Evolutionary conservation across 768 basidiomycete species (phyloP).

Genomic region (Boletus pseudo-olivaceus): DNA sequence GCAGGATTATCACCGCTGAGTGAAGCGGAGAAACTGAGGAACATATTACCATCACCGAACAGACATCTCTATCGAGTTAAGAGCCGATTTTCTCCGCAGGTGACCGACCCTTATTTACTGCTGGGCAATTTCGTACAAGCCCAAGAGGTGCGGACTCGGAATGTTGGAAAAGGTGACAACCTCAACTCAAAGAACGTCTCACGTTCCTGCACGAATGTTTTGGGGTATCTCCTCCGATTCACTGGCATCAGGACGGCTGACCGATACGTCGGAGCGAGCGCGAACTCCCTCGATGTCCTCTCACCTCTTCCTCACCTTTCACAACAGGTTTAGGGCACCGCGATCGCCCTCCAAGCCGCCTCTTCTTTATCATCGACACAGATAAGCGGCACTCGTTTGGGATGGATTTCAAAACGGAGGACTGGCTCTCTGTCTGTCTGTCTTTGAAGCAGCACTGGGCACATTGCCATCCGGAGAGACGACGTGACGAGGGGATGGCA

Average conservation of each 20-base stretch:
- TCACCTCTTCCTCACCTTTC: slow-evolving; percentile 21
- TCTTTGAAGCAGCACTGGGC: neutral
- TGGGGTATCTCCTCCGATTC: slow-evolving; percentile 15
- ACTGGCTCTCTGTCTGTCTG: accelerated
- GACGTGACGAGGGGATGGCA: slow-evolving; percentile 14
- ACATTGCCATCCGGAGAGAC: slow-evolving; percentile 28
- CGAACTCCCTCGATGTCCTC: slow-evolving; percentile 22
- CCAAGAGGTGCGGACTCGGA: slow-evolving; percentile 7
- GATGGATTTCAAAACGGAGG: slow-evolving; percentile 26
- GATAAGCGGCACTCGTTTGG: slow-evolving; percentile 1
- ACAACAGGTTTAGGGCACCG: slow-evolving; percentile 11
- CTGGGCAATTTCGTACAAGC: slow-evolving; percentile 12
- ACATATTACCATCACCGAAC: slow-evolving; percentile 13
- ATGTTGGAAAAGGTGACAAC: slow-evolving; percentile 17
- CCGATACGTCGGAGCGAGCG: neutral
- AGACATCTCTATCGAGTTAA: slow-evolving; percentile 14
- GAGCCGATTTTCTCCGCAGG: slow-evolving; percentile 12
- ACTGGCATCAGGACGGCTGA: neutral
- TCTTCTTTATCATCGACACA: slow-evolving; percentile 4
- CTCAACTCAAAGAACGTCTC: slow-evolving; percentile 19
- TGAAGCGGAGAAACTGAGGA: neutral
- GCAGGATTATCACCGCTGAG: neutral
- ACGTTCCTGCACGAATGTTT: slow-evolving; percentile 11
- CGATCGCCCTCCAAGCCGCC: too few relatives aligned
- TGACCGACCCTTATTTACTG: slow-evolving; percentile 11